Base-by-base conservation (phyloP, 257 asterid species). In the Verbena officinalis region DNA sequence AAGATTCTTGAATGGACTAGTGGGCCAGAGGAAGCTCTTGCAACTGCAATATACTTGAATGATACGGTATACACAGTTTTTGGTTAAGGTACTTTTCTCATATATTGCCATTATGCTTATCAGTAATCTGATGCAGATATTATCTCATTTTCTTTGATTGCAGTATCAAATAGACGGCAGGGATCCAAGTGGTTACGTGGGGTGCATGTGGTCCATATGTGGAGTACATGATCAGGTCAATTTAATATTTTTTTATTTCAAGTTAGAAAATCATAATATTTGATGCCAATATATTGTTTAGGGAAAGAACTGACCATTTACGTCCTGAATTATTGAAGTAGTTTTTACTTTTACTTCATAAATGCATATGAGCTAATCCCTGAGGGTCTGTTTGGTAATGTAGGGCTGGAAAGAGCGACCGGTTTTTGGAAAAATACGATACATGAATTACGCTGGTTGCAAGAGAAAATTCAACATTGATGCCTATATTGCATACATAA, bases 131-230 rank as follows among this genome's bases (percentile, higher is more conserved):
- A 23, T 59, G 20, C 55, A 50, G 59, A 33, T 52, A 27, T 64
- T 17, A 20, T 9, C 23, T 1, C 22, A 48, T 48, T 7, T 36
- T 9, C 19, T 42, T 52, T 36, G 36, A 9, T 27, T 78, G 81
- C 90, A 94, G 99, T 90, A 88, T 75, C 87, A 88, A 17, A 82
- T 90, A 43, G 99, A 94, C 45, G 97, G 99, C 17, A 79, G 99
- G 72, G 97, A 94, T 74, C 97, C 99, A 62, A 90, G 62, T 73
- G 99, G 99, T 20, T 94, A 94, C 40, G 99, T 94, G 13, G 99
- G 99, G 58, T 94, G 99, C 90, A 90, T 94, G 99, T 94, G 99
- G 99, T 90, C 99, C 1, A 88, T 90, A 42, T 94, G 99, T 62
- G 99, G 99, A 57, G 71, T 94, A 53, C 99, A 94, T 48, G 99